Base-by-base conservation (phyloP, 352 stramenopile genomes). In the Pythium plurisporium region DNA sequence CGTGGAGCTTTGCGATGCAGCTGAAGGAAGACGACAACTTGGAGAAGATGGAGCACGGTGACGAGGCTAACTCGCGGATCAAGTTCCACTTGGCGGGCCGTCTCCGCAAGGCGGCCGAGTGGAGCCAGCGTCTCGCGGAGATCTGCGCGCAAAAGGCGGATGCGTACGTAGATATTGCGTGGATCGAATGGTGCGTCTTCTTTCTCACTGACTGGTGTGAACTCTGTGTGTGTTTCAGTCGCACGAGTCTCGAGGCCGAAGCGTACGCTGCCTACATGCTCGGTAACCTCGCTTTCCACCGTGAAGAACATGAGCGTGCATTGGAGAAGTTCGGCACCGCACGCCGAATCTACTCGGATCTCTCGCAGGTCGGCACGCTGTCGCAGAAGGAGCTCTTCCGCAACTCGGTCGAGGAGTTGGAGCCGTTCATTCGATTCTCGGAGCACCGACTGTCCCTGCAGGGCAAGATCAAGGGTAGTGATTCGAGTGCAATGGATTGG, bases 1-100 rank as follows among this genome's bases (percentile, higher is more conserved):
- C 87, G 12, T 97, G 89, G 89, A 87, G 83, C 31, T 96, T 93
- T 65, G 89, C 89, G 7, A 96, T 96, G 87, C 85, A 96, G 67
- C 77, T 96, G 22, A 96, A 91, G 64, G 83, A 84, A 56, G 83
- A 96, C 57, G 86, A 93, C 66, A 91, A 89, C 54, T 55, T 87
- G 47, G 82, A 95, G 49, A 89, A 94, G 69, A 79, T 81, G n/a
- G 82, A 93, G 64, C 73, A 93, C 50, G 79, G 82, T 30, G 80
- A 88, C 37, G 82, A 93, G 38, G 87, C 86, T 59, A 94, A 93
- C 67, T 89, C 83, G 26, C 83, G 85, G 62, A 92, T 94, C 59
- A 93, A 91, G 67, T 95, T 92, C 59, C 89, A 96, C 64, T 59
- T 95, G n/a, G 83, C 84, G 22, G 85, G 79, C 26, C 85, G 89